Percentiles rank a stretch among this genome's conserved stretches.
Evolutionary conservation across 495 filamentous ascomycete species (phyloP).

Genomic region (Penicillium tannophilum): DNA sequence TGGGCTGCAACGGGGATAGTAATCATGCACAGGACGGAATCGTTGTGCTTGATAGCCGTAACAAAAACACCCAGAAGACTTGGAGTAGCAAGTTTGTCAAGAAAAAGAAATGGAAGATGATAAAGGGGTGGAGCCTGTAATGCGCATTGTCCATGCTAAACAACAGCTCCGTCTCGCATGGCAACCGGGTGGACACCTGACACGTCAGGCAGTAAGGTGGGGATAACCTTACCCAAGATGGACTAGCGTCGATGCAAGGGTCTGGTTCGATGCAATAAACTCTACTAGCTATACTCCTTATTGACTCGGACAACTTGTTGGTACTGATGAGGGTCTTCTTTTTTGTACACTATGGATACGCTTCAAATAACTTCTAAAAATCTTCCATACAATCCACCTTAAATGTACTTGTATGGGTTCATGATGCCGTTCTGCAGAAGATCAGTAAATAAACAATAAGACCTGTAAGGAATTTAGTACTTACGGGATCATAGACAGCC

Average conservation of each 20-base stretch:
- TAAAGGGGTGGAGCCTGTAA: conserved; percentile 33
- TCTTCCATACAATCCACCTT: background rate
- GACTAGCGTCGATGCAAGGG: conserved; percentile 20
- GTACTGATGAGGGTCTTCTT: background rate
- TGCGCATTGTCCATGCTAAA: conserved; percentile 31
- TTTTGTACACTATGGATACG: conserved; percentile 3
- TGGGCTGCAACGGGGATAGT: conserved; percentile 20
- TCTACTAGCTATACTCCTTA: background rate
- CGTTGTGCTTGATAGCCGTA: conserved; percentile 3
- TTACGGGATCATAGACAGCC: conserved; percentile 85
- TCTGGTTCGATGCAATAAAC: background rate
- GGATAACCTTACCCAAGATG: conserved; percentile 8
- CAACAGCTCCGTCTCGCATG: conserved; percentile 44
- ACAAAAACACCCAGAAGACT: conserved; percentile 13
- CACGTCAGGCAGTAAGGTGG: conserved; percentile 22
- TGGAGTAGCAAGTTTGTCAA: conserved; percentile 10
- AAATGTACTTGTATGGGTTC: conserved; percentile 92
- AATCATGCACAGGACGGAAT: conserved; percentile 22
- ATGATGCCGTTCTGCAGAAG: conserved; percentile 77
- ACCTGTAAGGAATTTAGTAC: conserved; percentile 31
- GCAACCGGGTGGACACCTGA: conserved; percentile 36
- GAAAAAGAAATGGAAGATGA: conserved; percentile 17
- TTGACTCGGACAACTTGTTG: background rate
- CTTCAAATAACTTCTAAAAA: conserved; percentile 5
- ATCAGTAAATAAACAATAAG: background rate